Conservation (phyloP, 2,329 filamentous ascomycete genomes). For the Aspergillus niger region DNA sequence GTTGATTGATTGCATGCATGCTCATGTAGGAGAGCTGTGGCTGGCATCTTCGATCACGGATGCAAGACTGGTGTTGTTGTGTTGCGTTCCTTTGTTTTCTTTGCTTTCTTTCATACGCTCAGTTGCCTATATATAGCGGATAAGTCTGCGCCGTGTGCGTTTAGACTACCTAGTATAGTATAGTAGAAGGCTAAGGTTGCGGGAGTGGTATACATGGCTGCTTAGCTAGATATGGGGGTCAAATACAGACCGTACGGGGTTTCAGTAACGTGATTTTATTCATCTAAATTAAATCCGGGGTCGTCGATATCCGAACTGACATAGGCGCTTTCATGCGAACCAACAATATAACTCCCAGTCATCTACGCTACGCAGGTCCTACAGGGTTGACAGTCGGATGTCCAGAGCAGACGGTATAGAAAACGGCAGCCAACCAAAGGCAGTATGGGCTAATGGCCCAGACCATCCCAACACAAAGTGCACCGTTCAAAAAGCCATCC, state of each 20-base stretch:
- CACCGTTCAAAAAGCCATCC: no score
- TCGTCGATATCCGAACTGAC: no score
- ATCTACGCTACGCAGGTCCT: no score
- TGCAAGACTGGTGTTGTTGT: neutral
- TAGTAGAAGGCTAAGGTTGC: neutral
- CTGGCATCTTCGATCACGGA: slow-evolving; percentile 9
- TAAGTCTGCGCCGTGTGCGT: neutral
- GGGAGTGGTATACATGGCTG: neutral
- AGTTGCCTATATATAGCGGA: neutral
- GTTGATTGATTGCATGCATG: slow-evolving; percentile 6
- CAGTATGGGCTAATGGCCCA: no score
- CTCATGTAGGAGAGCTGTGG: neutral
- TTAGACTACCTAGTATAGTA: neutral
- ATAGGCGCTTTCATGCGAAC: no score
- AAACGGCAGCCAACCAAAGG: no score
- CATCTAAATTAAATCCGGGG: no score
- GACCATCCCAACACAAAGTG: no score
- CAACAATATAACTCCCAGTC: no score
- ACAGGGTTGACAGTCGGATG: no score
- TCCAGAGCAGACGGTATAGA: no score
- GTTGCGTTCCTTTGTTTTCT: neutral
- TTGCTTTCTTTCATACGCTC: neutral
- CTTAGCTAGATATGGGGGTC: neutral
- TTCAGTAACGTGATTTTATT: neutral
- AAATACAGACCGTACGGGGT: neutral